phyloP scores from a whole-genome alignment of 164 flowering plant genomes.

The Pachysandra terminalis region DNA sequence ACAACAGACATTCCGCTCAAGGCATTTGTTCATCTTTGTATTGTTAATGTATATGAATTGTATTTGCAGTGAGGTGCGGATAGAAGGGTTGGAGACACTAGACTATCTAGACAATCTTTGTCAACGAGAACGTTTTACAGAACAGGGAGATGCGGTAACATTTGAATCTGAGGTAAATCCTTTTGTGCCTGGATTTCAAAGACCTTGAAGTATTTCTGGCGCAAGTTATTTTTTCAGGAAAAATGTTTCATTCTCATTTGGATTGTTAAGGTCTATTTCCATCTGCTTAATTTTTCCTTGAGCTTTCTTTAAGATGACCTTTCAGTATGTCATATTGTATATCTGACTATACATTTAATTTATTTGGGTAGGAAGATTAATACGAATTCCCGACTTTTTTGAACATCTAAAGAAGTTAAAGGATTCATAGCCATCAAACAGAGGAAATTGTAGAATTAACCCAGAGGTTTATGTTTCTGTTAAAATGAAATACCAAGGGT shows the following conservation, averaged over 20 bases:
- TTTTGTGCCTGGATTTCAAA: no score
- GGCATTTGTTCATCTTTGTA: background rate
- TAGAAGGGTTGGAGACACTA: conserved; percentile 96
- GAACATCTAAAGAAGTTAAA: background rate
- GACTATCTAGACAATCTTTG: conserved; percentile 90
- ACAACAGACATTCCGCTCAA: background rate
- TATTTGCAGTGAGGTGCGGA: conserved; percentile 80
- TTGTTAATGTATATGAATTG: conserved; percentile 6
- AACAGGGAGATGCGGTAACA: conserved; percentile 95
- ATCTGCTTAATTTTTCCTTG: no score
- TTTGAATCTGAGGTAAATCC: conserved; percentile 88
- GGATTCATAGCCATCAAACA: background rate
- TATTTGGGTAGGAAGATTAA: no score
- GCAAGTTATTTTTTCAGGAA: no score
- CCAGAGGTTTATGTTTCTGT: background rate
- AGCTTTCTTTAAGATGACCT: no score
- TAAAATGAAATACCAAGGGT: background rate
- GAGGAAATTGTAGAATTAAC: background rate
- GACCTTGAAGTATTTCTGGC: no score
- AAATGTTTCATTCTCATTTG: no score
- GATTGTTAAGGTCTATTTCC: no score
- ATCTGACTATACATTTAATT: no score
- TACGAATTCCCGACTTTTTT: background rate
- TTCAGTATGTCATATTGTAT: no score
- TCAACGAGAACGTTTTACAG: conserved; percentile 80